Evolutionary conservation across 371 early-diverging fungal species (phyloP).

Genomic region (Paraphysoderma sedebokerense): DNA sequence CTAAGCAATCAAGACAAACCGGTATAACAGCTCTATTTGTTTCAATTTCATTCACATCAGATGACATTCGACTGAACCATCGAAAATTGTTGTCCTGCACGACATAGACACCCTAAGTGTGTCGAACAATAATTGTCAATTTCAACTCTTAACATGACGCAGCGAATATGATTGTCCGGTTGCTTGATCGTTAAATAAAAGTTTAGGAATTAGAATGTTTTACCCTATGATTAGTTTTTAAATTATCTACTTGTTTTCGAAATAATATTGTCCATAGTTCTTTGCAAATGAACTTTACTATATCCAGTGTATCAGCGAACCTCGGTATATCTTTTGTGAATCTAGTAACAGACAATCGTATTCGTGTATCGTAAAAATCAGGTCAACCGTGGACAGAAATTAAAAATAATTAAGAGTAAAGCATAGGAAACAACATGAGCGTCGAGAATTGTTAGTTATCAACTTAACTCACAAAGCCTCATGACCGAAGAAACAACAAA

Average conservation of each 20-base stretch:
- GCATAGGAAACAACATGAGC: neutral
- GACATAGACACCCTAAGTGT: slow-evolving; percentile 77
- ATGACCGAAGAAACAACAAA: neutral
- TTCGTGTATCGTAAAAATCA: too few species aligned
- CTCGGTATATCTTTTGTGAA: slow-evolving; percentile 63
- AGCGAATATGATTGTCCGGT: neutral
- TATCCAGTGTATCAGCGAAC: slow-evolving; percentile 76
- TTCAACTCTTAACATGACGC: neutral
- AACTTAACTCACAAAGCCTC: neutral
- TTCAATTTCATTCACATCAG: slow-evolving; percentile 51
- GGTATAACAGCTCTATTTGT: slow-evolving; percentile 60
- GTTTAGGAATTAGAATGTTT: slow-evolving; percentile 7
- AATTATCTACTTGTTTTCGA: slow-evolving; percentile 88
- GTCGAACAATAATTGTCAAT: neutral
- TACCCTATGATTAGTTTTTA: slow-evolving; percentile 93
- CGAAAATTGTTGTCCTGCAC: slow-evolving; percentile 91
- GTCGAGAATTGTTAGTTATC: too few species aligned
- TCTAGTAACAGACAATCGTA: slow-evolving; percentile 14
- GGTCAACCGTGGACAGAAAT: too few species aligned
- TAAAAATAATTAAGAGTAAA: too few species aligned
- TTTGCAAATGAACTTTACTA: slow-evolving; percentile 94
- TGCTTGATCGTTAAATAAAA: neutral
- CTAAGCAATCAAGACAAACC: slow-evolving; percentile 21
- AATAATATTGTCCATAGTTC: slow-evolving; percentile 89
- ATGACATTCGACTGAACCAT: slow-evolving; percentile 81